phyloP scores from a whole-genome alignment of 306 rosid genomes.

The Malus asiatica region DNA sequence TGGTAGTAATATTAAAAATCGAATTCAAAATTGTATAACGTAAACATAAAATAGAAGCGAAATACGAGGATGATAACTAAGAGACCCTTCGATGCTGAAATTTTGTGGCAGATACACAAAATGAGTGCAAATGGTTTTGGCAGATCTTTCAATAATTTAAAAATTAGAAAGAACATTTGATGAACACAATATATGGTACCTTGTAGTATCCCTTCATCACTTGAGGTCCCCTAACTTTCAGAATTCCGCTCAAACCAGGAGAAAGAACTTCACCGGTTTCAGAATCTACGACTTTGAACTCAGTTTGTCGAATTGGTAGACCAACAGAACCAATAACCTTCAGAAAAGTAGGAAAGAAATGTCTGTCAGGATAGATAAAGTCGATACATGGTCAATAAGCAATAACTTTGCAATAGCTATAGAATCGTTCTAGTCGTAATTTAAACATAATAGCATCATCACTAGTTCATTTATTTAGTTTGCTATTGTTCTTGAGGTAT shows the following conservation, averaged over 20 bases:
- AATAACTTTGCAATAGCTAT: neutral
- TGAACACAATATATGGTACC: slow-evolving; percentile 38
- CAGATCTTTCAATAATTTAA: neutral
- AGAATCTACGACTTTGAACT: slow-evolving; percentile 62
- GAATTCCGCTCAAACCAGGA: slow-evolving; percentile 66
- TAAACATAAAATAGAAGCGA: neutral
- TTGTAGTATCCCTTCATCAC: slow-evolving; percentile 91
- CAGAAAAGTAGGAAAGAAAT: slow-evolving; percentile 17
- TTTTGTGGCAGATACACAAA: neutral
- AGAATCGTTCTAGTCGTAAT: neutral
- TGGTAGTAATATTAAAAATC: neutral
- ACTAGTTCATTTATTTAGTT: neutral
- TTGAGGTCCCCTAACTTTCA: slow-evolving; percentile 79
- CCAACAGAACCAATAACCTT: slow-evolving; percentile 93
- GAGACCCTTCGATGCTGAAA: neutral
- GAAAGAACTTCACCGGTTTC: slow-evolving; percentile 65
- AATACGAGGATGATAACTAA: neutral
- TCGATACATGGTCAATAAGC: neutral
- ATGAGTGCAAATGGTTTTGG: neutral
- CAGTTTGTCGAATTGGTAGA: slow-evolving; percentile 65
- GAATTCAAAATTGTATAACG: neutral
- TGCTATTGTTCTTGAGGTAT: neutral
- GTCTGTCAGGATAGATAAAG: neutral
- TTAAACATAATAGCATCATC: neutral
- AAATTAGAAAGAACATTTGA: neutral